Evolutionary conservation across 371 early-diverging fungal species (phyloP), one percentile per base, ranked within the genome.

Genomic region (Syncephalastrum sp.): DNA sequence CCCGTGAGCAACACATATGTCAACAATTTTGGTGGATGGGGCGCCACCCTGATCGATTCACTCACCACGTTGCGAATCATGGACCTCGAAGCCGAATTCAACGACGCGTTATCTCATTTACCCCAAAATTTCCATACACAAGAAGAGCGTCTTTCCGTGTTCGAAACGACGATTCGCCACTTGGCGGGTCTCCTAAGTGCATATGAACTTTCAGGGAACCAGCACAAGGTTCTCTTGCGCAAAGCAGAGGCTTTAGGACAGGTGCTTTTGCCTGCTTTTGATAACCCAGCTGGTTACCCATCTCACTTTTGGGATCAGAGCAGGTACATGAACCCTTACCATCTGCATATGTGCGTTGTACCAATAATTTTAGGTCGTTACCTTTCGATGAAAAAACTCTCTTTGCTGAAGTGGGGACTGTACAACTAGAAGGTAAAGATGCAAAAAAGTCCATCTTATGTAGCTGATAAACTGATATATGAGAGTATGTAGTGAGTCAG

Each of bases 101-200:
- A 69, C 13, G 76, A 73, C 23, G 85, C 89, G 7, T 12, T 33
- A 10, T 33, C 38, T 33, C 38, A 33, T 10, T 59, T 83, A 42
- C 69, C 73, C 5, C 75, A 69, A 54, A 60, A 75, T 17, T 82
- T 84, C 54, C 52, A 51, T 5, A 47, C 61, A n/a, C 54, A 73
- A 19, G 51, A 56, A 5, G 72, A 81, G 33, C 7, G 38, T 0
- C 79, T 90, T 7, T 82, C 73, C 47, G 81, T 90, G 12, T 96
- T 96, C 68, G 97, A 97, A 70, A 85, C 89, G 48, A 85, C 82
- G 15, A 97, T 95, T 45, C 83, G 96, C 0, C 83, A 91, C 27
- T 62, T 97, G 50, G 96, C 96, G 6, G 94, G 94, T 3, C 72
- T 95, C 14, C 59, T 95, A 14, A 84, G 87, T 47, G 91, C 92